phyloP scores from a whole-genome alignment of 2,329 filamentous ascomycete species.

The Ophiobolus disseminans region DNA sequence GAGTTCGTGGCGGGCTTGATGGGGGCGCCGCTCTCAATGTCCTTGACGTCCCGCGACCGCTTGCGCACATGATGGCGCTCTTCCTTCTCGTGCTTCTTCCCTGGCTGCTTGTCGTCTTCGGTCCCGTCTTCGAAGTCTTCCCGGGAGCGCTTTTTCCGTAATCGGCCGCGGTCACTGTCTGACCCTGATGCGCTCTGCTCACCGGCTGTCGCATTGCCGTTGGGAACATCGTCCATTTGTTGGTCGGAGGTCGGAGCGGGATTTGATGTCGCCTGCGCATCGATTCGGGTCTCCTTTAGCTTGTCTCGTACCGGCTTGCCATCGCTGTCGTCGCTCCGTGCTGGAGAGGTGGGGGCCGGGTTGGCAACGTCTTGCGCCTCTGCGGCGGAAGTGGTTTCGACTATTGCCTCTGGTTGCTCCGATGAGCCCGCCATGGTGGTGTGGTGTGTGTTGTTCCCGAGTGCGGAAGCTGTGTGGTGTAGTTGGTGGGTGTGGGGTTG shows the following conservation, averaged over 20 bases:
- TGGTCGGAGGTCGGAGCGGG: conserved; percentile 23
- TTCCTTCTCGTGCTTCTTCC: conserved; percentile 42
- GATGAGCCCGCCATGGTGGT: conserved; percentile 33
- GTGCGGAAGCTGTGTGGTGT: conserved; percentile 6
- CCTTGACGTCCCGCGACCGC: conserved; percentile 54
- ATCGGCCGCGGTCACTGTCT: conserved; percentile 46
- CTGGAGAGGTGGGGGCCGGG: conserved; percentile 32
- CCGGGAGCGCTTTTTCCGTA: conserved; percentile 55
- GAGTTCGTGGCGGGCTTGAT: conserved; percentile 43
- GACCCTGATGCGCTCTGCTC: conserved; percentile 43
- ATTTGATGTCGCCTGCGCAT: conserved; percentile 42
- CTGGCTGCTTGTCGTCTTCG: conserved; percentile 39
- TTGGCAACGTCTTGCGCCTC: conserved; percentile 19
- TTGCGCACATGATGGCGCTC: conserved; percentile 52
- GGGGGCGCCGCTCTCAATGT: conserved; percentile 38
- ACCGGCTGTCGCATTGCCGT: conserved; percentile 27
- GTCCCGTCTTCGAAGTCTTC: conserved; percentile 53
- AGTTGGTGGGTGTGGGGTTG: conserved; percentile 7
- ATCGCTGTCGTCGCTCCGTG: conserved; percentile 55
- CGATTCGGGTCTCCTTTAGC: conserved; percentile 68
- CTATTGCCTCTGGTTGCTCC: conserved; percentile 27
- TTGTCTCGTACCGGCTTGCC: conserved; percentile 67
- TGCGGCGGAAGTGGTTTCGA: conserved; percentile 13
- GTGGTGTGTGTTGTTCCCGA: conserved; percentile 7
- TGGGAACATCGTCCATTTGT: conserved; percentile 32